Evolutionary conservation across 108 stramenopile species (phyloP).

Genomic region (Schizochytrium sp.): DNA sequence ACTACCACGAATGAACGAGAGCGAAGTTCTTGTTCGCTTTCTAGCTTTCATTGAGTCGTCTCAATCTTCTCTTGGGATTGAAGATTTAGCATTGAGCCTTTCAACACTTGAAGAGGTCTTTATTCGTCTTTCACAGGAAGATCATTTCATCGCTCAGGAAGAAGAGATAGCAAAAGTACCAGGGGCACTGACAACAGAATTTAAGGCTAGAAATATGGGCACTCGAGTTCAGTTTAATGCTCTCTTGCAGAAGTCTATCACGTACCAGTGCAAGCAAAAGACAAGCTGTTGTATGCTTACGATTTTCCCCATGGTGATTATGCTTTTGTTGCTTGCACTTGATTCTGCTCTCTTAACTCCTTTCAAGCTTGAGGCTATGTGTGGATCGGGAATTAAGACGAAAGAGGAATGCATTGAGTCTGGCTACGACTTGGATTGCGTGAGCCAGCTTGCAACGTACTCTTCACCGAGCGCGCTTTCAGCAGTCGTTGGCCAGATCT

Average conservation of each 20-base stretch:
- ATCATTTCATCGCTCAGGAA: neutral
- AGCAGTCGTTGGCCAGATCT: neutral
- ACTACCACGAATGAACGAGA: slow-evolving; percentile 1
- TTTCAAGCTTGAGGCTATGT: slow-evolving; percentile 53
- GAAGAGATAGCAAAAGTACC: neutral
- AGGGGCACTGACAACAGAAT: neutral
- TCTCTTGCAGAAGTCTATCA: neutral
- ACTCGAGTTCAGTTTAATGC: slow-evolving; percentile 8
- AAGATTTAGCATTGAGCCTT: slow-evolving; percentile 8
- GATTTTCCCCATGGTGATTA: slow-evolving; percentile 13
- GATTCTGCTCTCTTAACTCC: slow-evolving; percentile 3
- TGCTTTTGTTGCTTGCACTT: neutral
- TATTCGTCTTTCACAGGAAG: neutral
- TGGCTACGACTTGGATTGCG: slow-evolving; percentile 44
- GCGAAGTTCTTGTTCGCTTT: slow-evolving; percentile 1
- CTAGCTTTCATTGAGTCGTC: neutral
- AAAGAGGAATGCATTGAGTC: neutral
- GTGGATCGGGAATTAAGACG: slow-evolving; percentile 27
- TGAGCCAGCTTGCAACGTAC: neutral
- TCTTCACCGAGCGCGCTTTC: neutral
- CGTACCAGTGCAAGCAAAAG: slow-evolving; percentile 38
- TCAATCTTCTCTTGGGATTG: neutral
- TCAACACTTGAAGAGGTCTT: slow-evolving; percentile 54
- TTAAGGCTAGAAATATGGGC: neutral
- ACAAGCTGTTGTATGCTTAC: neutral